Evolutionary conservation across 148 eudicot species (phyloP).

Genomic region (Rhododendron simsii): DNA sequence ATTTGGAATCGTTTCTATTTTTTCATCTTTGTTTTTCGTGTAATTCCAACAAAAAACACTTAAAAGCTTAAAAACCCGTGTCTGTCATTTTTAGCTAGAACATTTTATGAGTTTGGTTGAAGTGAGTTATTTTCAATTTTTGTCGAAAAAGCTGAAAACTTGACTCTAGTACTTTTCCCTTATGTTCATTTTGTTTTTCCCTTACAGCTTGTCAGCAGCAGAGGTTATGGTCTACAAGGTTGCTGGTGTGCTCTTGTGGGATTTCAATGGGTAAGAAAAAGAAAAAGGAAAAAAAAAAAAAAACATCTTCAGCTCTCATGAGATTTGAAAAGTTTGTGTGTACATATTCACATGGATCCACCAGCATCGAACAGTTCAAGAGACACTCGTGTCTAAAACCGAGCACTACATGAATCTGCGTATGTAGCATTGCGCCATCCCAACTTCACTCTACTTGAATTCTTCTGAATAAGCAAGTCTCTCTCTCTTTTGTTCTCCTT

Average conservation of each 20-base stretch:
- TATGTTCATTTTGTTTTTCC: background rate
- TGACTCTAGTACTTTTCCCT: background rate
- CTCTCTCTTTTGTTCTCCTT: background rate
- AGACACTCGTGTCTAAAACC: background rate
- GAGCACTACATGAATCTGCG: background rate
- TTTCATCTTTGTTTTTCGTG: background rate
- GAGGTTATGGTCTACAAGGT: slow-evolving; percentile 68
- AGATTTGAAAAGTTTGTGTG: too few species aligned
- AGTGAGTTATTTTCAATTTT: background rate
- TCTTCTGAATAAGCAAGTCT: background rate
- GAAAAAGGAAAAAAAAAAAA: background rate
- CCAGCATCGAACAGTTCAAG: background rate
- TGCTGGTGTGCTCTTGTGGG: slow-evolving; percentile 77
- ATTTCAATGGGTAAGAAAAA: slow-evolving; percentile 71
- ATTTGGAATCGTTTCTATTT: background rate
- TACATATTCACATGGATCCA: background rate
- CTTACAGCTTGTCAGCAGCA: slow-evolving; percentile 50
- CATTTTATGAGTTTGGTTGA: background rate
- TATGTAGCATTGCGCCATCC: background rate
- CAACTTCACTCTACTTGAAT: background rate
- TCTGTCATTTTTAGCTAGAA: background rate
- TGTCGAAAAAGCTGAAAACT: background rate
- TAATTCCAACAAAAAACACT: background rate
- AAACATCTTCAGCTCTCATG: background rate
- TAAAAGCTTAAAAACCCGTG: background rate